Evolutionary conservation across 495 filamentous ascomycete species (phyloP).

Genomic region (Mytilinidion resinicola): DNA sequence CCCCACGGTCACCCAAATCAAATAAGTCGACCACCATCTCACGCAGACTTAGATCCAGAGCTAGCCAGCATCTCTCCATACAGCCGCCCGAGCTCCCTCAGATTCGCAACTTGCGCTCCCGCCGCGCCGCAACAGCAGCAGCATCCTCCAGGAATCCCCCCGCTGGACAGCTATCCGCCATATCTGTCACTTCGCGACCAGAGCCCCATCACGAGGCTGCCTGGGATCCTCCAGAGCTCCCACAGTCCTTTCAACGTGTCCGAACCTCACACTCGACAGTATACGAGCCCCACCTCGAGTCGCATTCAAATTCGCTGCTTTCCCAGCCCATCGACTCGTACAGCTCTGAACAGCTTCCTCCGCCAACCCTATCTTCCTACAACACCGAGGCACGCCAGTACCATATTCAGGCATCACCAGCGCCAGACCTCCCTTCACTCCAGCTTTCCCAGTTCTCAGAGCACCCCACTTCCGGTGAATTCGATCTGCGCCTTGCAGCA

Average conservation of each 20-base stretch:
- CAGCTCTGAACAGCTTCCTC: conserved; percentile 10
- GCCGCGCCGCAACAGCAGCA: conserved; percentile 19
- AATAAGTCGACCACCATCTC: conserved; percentile 26
- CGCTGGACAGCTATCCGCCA: not conserved
- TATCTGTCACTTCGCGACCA: conserved; percentile 22
- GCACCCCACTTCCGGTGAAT: conserved; percentile 6
- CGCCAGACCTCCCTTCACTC: conserved; percentile 12
- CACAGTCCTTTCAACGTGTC: conserved; percentile 19
- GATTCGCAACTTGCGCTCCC: conserved; percentile 18
- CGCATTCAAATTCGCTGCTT: conserved; percentile 14
- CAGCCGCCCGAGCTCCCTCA: conserved; percentile 23
- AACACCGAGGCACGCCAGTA: not conserved
- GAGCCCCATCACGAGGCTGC: conserved; percentile 10
- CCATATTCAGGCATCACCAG: not conserved
- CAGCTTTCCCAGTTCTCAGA: conserved; percentile 15
- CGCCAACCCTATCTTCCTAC: conserved; percentile 1
- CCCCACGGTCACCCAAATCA: conserved; percentile 27
- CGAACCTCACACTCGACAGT: conserved; percentile 18
- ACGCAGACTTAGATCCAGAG: conserved; percentile 26
- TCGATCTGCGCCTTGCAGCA: conserved; percentile 16
- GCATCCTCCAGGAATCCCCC: conserved; percentile 5
- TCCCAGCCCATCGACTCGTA: conserved; percentile 18
- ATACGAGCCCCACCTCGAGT: conserved; percentile 6
- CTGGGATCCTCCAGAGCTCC: conserved; percentile 18
- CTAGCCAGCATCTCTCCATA: conserved; percentile 19